These are phyloP conservation scores for Fusarium irregulare DNA, from an alignment of 2,329 filamentous ascomycete species.

Conservation along the genomic window DNA sequence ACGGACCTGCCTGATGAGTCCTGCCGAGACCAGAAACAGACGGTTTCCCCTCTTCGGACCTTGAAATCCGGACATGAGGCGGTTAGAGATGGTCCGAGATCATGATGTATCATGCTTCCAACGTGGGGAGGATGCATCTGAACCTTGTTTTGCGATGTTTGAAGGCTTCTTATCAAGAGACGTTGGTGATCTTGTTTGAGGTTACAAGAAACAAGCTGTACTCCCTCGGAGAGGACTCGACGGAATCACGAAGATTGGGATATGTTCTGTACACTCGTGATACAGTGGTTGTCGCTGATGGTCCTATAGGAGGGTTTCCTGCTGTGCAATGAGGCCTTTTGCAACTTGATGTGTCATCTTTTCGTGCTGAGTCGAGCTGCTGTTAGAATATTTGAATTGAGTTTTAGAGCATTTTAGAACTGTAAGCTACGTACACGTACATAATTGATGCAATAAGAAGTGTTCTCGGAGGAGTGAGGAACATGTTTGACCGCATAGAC, in stretches of 20 bases:
- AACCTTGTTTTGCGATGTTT: background rate
- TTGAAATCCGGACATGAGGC: constrained; percentile 28
- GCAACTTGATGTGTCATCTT: background rate
- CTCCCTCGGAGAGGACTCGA: background rate
- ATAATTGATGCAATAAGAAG: background rate
- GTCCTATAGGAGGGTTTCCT: background rate
- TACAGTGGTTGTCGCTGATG: background rate
- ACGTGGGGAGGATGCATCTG: background rate
- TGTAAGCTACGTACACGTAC: background rate
- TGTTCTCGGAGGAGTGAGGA: background rate
- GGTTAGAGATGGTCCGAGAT: constrained; percentile 27
- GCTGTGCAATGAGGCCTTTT: background rate
- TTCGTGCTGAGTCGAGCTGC: background rate
- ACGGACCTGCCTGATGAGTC: constrained; percentile 24
- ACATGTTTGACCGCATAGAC: background rate
- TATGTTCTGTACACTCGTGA: background rate
- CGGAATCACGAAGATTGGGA: background rate
- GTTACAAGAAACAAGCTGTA: background rate
- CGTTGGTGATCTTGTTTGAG: background rate
- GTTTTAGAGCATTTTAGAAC: background rate
- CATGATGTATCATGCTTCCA: constrained; percentile 29
- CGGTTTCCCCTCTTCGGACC: constrained; percentile 28
- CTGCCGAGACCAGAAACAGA: constrained; percentile 13
- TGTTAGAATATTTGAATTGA: background rate
- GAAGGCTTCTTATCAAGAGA: background rate